phyloP scores from a whole-genome alignment of 495 filamentous ascomycete genomes.

The Haplographium delicatum region DNA sequence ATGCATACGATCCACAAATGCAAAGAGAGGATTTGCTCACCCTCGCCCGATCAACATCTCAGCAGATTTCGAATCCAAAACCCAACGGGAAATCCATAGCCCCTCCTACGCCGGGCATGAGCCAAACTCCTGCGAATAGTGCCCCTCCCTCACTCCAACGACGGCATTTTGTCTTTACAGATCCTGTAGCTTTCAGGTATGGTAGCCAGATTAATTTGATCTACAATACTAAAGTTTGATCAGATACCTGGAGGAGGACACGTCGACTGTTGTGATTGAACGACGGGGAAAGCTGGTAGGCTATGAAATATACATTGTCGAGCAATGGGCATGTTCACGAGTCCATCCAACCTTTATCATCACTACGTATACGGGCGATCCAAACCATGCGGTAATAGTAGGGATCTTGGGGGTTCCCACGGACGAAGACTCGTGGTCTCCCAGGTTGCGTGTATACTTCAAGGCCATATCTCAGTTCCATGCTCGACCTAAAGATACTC shows the following conservation, averaged over 20 bases:
- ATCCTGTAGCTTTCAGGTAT: constrained; percentile 64
- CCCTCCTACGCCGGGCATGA: neutral
- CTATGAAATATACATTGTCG: constrained; percentile 91
- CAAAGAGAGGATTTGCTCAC: constrained; percentile 17
- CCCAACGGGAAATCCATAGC: constrained; percentile 6
- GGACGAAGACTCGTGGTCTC: constrained; percentile 77
- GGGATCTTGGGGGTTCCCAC: constrained; percentile 81
- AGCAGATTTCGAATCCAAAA: constrained; percentile 13
- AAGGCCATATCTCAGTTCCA: constrained; percentile 77
- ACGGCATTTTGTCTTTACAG: constrained; percentile 60
- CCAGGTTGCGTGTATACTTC: constrained; percentile 75
- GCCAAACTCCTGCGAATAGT: constrained; percentile 1
- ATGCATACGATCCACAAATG: constrained; percentile 24
- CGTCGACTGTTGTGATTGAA: constrained; percentile 68
- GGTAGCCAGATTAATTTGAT: too few relatives aligned
- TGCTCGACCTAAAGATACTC: constrained; percentile 77
- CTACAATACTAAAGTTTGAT: too few relatives aligned
- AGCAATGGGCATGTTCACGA: constrained; percentile 96
- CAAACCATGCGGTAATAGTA: constrained; percentile 67
- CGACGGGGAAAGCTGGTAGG: constrained; percentile 64
- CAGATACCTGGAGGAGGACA: constrained; percentile 85
- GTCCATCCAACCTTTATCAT: constrained; percentile 88
- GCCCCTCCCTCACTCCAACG: constrained; percentile 21
- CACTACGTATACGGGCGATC: constrained; percentile 87
- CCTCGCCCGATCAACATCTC: constrained; percentile 16